Evolutionary conservation across 139 green algal species (phyloP).

Genomic region (Edaphochlamys debaryana): DNA sequence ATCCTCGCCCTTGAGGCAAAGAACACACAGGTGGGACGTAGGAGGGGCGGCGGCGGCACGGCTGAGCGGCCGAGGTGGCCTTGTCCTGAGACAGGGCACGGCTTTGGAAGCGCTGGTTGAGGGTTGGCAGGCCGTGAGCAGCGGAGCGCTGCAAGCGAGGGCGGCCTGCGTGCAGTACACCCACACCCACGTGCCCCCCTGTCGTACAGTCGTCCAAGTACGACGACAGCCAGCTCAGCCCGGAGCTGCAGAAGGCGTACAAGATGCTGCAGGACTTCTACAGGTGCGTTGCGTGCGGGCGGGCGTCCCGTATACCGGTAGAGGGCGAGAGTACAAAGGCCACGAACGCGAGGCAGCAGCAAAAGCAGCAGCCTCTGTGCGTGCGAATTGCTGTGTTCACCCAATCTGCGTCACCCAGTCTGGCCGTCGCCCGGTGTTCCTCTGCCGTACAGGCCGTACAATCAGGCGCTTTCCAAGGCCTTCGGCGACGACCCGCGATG

Average conservation of each 20-base stretch:
- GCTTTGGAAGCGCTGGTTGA: background rate
- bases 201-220: slow-evolving; percentile 13
- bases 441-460: slow-evolving; percentile 56
- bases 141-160: too few relatives aligned
- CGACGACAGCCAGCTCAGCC: background rate
- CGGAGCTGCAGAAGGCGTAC: slow-evolving; percentile 4
- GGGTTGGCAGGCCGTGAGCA: too few relatives aligned
- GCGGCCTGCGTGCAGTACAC: background rate
- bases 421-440: too few relatives aligned
- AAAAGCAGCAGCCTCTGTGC: background rate
- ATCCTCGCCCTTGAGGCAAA: slow-evolving; percentile 7
- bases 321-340: background rate
- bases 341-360: background rate
- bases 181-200: too few relatives aligned
- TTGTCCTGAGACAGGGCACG: too few relatives aligned
- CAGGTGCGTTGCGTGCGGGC: background rate
- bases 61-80: too few relatives aligned
- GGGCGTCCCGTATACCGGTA: background rate
- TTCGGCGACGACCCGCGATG: slow-evolving; percentile 46
- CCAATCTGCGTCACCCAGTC: background rate
- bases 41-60: too few relatives aligned
- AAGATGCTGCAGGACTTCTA: slow-evolving; percentile 26
- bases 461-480: slow-evolving; percentile 34
- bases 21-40: slow-evolving; percentile 37
- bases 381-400: too few relatives aligned